These are phyloP conservation scores for Pythium folliculosum DNA, from an alignment of 352 stramenopile species.

Conservation along the genomic window DNA sequence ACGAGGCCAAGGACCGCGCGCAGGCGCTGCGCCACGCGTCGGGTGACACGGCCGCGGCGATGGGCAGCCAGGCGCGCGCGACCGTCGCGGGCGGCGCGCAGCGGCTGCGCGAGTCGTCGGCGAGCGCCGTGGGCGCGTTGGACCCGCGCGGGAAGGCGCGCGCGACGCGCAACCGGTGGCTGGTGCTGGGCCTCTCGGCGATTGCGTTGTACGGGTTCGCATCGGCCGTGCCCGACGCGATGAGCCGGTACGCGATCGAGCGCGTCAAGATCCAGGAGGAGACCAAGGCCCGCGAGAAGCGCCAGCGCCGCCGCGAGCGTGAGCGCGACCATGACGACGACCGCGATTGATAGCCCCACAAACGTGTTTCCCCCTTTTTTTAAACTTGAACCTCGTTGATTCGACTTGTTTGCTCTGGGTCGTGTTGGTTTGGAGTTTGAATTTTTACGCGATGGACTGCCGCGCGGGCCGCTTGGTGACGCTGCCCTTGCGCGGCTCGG, in stretches of 20 bases:
- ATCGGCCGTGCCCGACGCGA: conserved; percentile 52
- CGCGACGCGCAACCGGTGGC: conserved; percentile 53
- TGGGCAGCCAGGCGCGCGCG: conserved; percentile 28
- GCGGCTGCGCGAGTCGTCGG: conserved; percentile 53
- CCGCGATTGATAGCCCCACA: neutral
- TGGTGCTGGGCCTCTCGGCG: conserved; percentile 61
- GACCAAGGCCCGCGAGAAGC: conserved; percentile 25
- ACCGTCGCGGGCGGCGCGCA: conserved; percentile 43
- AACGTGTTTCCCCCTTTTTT: too few relatives aligned
- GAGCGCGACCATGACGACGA: neutral
- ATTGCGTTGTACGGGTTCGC: conserved; percentile 81
- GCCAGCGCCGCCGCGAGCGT: conserved; percentile 2
- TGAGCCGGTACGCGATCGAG: conserved; percentile 73
- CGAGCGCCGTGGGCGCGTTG: conserved; percentile 47
- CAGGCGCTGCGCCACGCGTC: conserved; percentile 6
- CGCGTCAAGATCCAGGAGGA: conserved; percentile 55
- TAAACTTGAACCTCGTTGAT: too few relatives aligned
- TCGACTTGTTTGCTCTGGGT: neutral
- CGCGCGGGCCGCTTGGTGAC: conserved; percentile 3
- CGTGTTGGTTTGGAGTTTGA: too few relatives aligned
- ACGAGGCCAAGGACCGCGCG: conserved; percentile 5
- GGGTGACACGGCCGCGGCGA: neutral
- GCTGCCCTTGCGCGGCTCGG: conserved; percentile 7
- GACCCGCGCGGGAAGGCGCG: conserved; percentile 48
- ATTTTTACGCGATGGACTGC: conserved; percentile 7